Evolutionary conservation across 208 protist species (phyloP).

Genomic region (Plasmodiophora brassicae): DNA sequence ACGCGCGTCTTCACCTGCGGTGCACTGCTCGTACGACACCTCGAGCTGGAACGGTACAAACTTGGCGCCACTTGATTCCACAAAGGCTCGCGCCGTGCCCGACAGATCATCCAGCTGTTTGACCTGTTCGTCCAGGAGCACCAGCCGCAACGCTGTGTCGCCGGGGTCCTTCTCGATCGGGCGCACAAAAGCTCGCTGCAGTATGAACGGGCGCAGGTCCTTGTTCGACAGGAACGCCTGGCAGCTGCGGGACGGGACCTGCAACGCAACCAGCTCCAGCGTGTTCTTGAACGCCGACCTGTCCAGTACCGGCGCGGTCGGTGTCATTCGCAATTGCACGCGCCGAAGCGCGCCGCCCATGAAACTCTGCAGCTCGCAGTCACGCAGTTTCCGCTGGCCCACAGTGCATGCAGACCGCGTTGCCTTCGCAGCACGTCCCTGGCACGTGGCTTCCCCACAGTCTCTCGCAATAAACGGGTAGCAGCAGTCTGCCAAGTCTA

Average conservation of each 20-base stretch:
- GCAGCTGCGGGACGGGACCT: neutral
- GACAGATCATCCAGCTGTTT: neutral
- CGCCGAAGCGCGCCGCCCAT: no score
- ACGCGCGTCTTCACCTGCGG: neutral
- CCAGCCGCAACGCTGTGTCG: neutral
- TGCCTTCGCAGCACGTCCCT: no score
- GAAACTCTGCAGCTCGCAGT: no score
- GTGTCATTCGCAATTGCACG: no score
- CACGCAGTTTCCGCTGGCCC: no score
- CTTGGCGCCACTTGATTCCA: neutral
- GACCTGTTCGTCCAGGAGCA: neutral
- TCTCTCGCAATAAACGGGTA: no score
- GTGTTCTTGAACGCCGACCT: neutral
- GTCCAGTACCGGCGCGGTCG: no score
- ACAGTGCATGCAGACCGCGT: no score
- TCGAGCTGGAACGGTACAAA: neutral
- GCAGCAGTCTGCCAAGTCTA: no score
- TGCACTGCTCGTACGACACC: neutral
- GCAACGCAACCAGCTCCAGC: neutral
- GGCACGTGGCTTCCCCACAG: no score
- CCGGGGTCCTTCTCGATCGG: neutral
- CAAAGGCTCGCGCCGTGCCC: neutral
- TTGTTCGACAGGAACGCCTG: neutral
- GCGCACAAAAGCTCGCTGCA: neutral
- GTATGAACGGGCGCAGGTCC: neutral